Percentiles rank a stretch among this genome's conserved stretches.
These are phyloP conservation scores for Oehlia diaphana DNA, from an alignment of 192 early-diverging fungal genomes.

Conservation along the genomic window DNA sequence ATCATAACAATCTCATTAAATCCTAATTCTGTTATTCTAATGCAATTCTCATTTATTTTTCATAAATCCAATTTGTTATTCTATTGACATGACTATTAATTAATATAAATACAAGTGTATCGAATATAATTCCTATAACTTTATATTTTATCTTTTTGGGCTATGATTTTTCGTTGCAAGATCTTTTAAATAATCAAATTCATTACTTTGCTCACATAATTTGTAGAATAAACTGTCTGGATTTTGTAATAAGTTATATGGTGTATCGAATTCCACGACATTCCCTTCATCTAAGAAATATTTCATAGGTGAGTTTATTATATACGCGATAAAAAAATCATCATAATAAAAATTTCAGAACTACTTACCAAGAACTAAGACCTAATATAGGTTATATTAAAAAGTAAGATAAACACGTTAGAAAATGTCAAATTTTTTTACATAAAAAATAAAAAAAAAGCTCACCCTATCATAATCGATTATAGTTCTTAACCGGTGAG, in stretches of 20 bases:
- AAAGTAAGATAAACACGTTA: background rate
- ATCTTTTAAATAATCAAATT: conserved; percentile 16
- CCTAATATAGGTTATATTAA: background rate
- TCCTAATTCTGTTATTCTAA: no score
- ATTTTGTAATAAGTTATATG: conserved; percentile 29
- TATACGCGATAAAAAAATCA: background rate
- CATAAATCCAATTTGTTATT: no score
- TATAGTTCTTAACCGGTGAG: conserved; percentile 53
- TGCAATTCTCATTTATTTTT: no score
- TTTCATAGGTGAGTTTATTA: background rate
- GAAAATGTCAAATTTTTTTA: background rate
- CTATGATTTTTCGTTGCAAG: conserved; percentile 10
- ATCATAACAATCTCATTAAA: no score
- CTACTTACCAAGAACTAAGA: conserved; percentile 17
- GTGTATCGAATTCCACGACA: conserved; percentile 37
- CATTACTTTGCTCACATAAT: conserved; percentile 30
- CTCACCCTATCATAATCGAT: conserved; percentile 51
- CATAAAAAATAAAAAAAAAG: background rate
- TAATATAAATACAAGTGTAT: no score
- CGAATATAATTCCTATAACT: no score
- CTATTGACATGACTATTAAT: no score
- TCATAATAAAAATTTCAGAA: background rate
- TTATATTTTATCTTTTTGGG: no score
- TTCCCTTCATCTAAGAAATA: conserved; percentile 63
- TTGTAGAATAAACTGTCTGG: conserved; percentile 33